Base-by-base conservation (phyloP, 495 filamentous ascomycete species). In the Xylona heveae region DNA sequence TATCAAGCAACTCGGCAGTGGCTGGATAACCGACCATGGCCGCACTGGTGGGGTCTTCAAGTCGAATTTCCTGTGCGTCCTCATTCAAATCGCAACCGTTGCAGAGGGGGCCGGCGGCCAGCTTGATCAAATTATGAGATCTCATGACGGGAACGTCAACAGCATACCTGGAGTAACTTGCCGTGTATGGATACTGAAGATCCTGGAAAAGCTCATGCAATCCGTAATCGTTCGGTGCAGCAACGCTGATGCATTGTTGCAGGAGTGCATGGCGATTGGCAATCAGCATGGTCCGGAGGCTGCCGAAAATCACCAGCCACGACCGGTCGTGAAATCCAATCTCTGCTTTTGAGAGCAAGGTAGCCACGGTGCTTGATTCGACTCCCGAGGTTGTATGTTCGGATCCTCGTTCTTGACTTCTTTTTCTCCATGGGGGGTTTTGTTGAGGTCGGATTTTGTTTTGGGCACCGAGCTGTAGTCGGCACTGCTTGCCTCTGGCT, bases 11-110 rank as follows among this genome's bases (percentile, higher is more conserved):
- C 18, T 38, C 4, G 37, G 34, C 9, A 30, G 27, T 19, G 40
- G 43, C 4, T 45, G 34, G 37, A 42, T 45, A 16, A 30, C 40
- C n/a, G 43, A 45, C 7, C 40, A 45, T 35, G 37, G 36, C 8
- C 5, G 25, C n/a, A 45, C 29, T 16, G 31, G 24, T 2, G n/a
- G n/a, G n/a, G 32, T 45, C 3, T 39, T 45, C 29, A 39, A 42
- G 17, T 39, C 35, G 0, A 39, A 39, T 19, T 42, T 42, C 24
- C 33, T 45, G 0, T 42, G 33, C 23, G 33, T 42, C 17, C 42
- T 42, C 13, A 31, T 35, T 19, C 17, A 37, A 19, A 37, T 35
- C 19, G 34, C 36, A 5, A 22, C 9, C 15, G 36, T 42, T 2
- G 31, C 36, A 2, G 16, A 18, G 10, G 36, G 17, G 14, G 16